Evolutionary conservation across 768 basidiomycete genomes (phyloP), one percentile per base, ranked within the genome.

Genomic region (Leucosporidium creatinivorum): DNA sequence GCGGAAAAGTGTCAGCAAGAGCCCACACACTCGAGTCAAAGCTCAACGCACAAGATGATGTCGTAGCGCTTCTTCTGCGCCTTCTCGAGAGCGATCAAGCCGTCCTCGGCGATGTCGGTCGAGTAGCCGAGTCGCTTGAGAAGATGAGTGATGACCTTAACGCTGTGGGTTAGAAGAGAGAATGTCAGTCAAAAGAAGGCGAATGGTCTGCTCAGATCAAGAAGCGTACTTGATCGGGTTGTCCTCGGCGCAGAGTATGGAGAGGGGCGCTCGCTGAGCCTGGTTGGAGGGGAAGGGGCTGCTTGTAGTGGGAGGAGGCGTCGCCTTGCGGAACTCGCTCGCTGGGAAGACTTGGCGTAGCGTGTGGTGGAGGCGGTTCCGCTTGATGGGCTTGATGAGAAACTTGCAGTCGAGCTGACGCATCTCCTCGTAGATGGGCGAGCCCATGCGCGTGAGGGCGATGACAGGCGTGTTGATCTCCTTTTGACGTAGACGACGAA

Each of bases 301-400:
- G 36, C n/a, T n/a, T 18, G 30, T 10, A 0, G 30, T 28, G 15
- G 30, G 30, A 31, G 31, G 28, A 19, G 49, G 30, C 25, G 51
- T n/a, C 8, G 33, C 39, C 26, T 9, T 52, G 17, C 54, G 62
- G 1, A 47, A 33, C 18, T 69, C 68, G 31, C 61, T 55, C 2
- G 71, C 39, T 0, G 65, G 71, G 54, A 73, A 65, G 58, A 69
- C 65, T 31, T 64, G 63, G 1, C 71, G 71, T 7, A 73, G 49
- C 19, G 71, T 63, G 63, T 73, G 67, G 31, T 69, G 65, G 1
- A 73, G 66, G 0, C 71, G 67, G 36, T 69, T 73, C 21, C 68
- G 67, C 60, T 69, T 69, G 62, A 73, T 67, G 4, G 71, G 71
- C 61, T 73, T 73, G 66, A 73, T 69, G 31, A 73, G 62, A 68